phyloP scores from a whole-genome alignment of 495 filamentous ascomycete species.

The Staphylotrichum longicolle region DNA sequence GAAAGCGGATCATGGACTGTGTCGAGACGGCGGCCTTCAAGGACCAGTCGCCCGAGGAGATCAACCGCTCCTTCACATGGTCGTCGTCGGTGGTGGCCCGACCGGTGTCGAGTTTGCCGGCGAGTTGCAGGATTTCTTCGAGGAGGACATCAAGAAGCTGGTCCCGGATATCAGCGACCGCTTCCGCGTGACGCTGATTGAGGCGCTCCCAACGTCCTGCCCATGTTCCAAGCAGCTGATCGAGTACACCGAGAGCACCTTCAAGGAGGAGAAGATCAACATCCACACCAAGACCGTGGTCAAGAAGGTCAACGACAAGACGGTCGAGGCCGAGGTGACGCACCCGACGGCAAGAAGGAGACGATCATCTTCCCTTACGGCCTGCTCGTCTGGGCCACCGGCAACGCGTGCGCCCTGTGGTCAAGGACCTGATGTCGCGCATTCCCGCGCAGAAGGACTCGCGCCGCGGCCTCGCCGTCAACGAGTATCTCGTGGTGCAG shows the following conservation, averaged over 20 bases:
- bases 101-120: constrained; percentile 98
- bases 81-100: constrained; percentile 95
- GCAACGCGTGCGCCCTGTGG: constrained; percentile 88
- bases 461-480: constrained; percentile 89
- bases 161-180: constrained; percentile 90
- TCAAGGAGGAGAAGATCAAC: constrained; percentile 96
- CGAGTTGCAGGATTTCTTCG: constrained; percentile 98
- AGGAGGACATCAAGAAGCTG: constrained; percentile 96
- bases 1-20: constrained; percentile 99
- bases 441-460: constrained; percentile 95
- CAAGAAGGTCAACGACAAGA: constrained; percentile 92
- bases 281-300: constrained; percentile 99
- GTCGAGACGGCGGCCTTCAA: constrained; percentile 98
- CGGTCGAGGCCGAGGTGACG: constrained; percentile 85
- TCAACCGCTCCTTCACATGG: constrained; percentile 97
- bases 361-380: constrained; percentile 85
- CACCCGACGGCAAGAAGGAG: constrained; percentile 80
- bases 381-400: constrained; percentile 96
- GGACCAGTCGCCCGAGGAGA: constrained; percentile 85
- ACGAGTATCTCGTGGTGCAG: constrained; percentile 98
- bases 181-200: constrained; percentile 95
- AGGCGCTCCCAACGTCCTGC: constrained; percentile 98
- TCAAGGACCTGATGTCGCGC: constrained; percentile 86
- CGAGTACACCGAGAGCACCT: constrained; percentile 97
- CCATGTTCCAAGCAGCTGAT: constrained; percentile 99